Base-by-base conservation (phyloP, 805 yeast species). In the Starmerella etchellsii region DNA sequence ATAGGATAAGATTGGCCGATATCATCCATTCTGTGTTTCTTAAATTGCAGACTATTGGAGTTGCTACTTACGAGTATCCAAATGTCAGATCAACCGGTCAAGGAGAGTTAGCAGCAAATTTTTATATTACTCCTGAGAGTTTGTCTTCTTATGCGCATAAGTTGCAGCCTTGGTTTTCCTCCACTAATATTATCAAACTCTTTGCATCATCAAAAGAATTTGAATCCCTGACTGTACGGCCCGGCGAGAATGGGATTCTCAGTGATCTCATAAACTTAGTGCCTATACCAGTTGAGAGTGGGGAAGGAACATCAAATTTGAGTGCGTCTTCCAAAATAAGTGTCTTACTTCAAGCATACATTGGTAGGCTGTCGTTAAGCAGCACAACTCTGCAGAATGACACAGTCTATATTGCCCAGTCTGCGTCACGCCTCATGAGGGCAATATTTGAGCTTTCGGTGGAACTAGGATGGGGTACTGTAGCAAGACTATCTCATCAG, bases 341-440 rank as follows among this genome's bases (percentile, higher is more conserved):
- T 49, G 73, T 84, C 7, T 59, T 91, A 28, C 62, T 91, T 11
- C 98, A 91, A 55, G 73, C 95, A 0, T 84, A 81, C 53, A 81
- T 91, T n/a, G 81, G 95, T 1, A 62, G 77, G 28, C 63, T 87
- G 20, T 63, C 67, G 9, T 64, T 91, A 15, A 91, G 81, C 1
- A 97, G 97, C 0, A 82, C 83, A 63, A 95, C 96, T 0, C 61
- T 93, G 45, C 75, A 80, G 70, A 76, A 95, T 0, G 99, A 91
- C 63, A 84, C 87, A 95, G 69, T 83, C 3, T 91, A 82, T 56
- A 74, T 91, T 31, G 81, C 91, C 0, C 97, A 91, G 59, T 83
- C 93, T 31, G 96, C 95, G 1, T 88, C 93, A 3, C 70, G 99
- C 55, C 60, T 91, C 29, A 65, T 87, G 41, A 64, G 96, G 42